Percentiles rank a stretch among this genome's conserved stretches.
phyloP scores from a whole-genome alignment of 768 basidiomycete genomes.

The Leccinum arenicola region DNA sequence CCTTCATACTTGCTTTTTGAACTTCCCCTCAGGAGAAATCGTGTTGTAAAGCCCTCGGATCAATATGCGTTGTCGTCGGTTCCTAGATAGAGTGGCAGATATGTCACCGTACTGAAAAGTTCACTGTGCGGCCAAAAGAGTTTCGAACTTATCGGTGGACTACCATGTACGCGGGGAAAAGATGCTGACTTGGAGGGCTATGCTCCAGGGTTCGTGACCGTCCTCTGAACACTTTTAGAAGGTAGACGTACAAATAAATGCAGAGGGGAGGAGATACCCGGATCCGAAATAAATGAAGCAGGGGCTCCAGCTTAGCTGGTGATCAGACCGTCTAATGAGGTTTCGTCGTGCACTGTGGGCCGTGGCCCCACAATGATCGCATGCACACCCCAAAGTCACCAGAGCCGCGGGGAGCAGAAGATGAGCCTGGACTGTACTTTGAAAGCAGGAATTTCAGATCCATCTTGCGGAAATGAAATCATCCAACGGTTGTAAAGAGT shows the following conservation, averaged over 20 bases:
- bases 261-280: conserved; percentile 6
- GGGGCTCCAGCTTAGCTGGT: not conserved
- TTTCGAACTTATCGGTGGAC: not conserved
- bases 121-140: conserved; percentile 1
- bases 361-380: not conserved
- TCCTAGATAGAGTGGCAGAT: conserved; percentile 4
- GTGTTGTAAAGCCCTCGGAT: conserved; percentile 20
- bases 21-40: conserved; percentile 3
- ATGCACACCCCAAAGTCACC: not conserved
- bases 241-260: not conserved
- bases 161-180: not conserved
- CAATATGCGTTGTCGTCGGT: conserved; percentile 4
- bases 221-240: conserved; percentile 7
- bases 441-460: conserved; percentile 11
- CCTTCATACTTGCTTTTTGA: conserved; percentile 1
- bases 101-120: not conserved
- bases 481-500: conserved; percentile 9
- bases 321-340: not conserved
- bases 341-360: not conserved
- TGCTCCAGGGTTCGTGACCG: not conserved
- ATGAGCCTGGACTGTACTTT: conserved; percentile 2
- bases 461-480: conserved; percentile 13
- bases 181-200: conserved; percentile 1
- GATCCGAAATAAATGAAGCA: conserved; percentile 10
- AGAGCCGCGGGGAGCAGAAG: conserved; percentile 15